Evolutionary conservation across 1,284 basidiomycete species (phyloP), one percentile per base, ranked within the genome.

Genomic region (Apiotrichum akiyoshidainum): DNA sequence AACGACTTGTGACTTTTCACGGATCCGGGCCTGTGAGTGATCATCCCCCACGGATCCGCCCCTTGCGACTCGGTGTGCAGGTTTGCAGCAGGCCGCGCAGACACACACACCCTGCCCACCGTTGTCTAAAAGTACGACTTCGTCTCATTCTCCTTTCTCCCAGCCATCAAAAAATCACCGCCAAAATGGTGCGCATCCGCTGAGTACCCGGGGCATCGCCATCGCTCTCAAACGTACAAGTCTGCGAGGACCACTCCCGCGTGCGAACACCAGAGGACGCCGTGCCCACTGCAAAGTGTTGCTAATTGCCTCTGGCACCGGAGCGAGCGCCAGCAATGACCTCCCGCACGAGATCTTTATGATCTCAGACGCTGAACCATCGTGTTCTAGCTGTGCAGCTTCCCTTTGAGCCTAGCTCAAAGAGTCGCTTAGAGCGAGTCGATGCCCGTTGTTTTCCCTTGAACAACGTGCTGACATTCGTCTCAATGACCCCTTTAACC

Each of bases 401-500:
- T 42, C 51, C 44, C 49, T 22, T 39, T 21, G 39, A 41, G 49
- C 19, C 19, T 10, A 19, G 19, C 42, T 19, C 42, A 13, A 13
- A n/a, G 42, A 51, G 49, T 52, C n/a, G 40, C 41, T 64, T 67
- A 67, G 66, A 67, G 66, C 65, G 67, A 65, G 65, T 66, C 69
- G 69, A 71, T 71, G 70, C 62, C 69, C 59, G 46, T 45, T 58
- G 33, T 47, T 58, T 34, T 47, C 54, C 50, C 57, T 55, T 52
- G 46, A 61, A 53, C 50, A 52, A 48, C 45, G 55, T 52, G 71
- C 71, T 73, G 65, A 73, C 60, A 68, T 67, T 68, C 69, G 72
- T 73, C 74, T 76, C 74, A 75, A 76, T 76, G 74, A 76, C 72
- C 73, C 70, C 63, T 44, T 48, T 49, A 50, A 17, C 47, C 49